phyloP scores from a whole-genome alignment of 371 early-diverging fungal species.

The Mortierella polycephala region DNA sequence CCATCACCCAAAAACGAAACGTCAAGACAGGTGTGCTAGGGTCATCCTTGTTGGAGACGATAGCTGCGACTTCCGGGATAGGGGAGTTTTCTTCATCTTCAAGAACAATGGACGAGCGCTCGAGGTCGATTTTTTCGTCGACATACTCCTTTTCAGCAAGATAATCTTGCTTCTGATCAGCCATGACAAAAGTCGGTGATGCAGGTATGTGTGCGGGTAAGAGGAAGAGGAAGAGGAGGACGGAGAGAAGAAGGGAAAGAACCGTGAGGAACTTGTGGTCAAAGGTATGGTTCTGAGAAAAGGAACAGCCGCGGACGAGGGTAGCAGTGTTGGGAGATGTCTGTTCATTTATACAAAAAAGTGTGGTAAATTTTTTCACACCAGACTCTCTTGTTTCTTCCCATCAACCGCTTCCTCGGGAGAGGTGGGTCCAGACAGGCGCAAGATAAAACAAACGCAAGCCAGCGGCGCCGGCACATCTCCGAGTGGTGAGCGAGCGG shows the following conservation, averaged over 20 bases:
- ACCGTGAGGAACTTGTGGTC: not conserved
- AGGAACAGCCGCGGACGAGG: not conserved
- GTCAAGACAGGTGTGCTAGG: constrained; percentile 75
- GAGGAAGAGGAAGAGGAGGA: constrained; percentile 1
- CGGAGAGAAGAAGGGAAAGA: constrained; percentile 5
- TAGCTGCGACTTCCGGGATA: constrained; percentile 48
- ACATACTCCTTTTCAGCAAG: constrained; percentile 22
- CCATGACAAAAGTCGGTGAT: not conserved
- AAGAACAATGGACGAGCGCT: constrained; percentile 29
- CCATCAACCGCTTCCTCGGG: too few relatives aligned
- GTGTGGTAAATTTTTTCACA: too few relatives aligned
- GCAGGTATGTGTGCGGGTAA: not conserved
- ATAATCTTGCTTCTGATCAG: constrained; percentile 33
- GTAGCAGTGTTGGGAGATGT: not conserved
- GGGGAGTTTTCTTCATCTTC: constrained; percentile 55
- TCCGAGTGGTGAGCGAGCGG: too few relatives aligned
- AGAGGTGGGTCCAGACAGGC: too few relatives aligned
- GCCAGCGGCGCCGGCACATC: too few relatives aligned
- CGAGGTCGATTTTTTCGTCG: constrained; percentile 30
- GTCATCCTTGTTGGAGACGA: constrained; percentile 64
- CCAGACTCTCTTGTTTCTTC: too few relatives aligned
- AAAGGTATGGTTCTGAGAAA: not conserved
- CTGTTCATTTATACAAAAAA: not conserved
- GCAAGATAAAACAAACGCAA: too few relatives aligned
- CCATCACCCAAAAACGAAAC: constrained; percentile 78